Base-by-base conservation (phyloP, 495 filamentous ascomycete genomes). In the Penicillium turbatum region DNA sequence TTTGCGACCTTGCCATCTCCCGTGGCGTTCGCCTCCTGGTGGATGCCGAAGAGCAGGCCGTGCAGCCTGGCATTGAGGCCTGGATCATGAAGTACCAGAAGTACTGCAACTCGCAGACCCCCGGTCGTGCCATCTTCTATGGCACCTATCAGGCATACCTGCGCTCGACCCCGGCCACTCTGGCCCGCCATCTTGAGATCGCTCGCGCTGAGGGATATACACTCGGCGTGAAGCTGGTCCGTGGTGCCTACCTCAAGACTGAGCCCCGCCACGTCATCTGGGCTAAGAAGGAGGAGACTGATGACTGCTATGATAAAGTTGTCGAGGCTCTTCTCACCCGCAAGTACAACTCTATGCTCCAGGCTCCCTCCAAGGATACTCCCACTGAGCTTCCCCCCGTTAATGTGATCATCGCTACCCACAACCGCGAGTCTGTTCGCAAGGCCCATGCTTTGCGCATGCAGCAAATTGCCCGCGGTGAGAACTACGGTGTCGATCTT, bases 141-240 rank as follows among this genome's bases (percentile, higher is more conserved):
- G 79, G 75, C 45, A 91, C 87, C 6, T 90, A 89, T 67, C 92
- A 97, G 67, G 87, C 85, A 16, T 97, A 96, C 63, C 76, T 96
- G 12, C 86, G 87, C 63, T 79, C 82, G 1, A 85, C 85, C 0
- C 85, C 89, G 0, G 62, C 65, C 8, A 82, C 79, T 2, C 73
- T 97, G 0, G 79, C 81, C 11, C 63, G 64, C 5, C 89, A 96
- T 63, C 77, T 96, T 4, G 79, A 79, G 11, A 68, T 67, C 12
- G 88, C 92, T 1, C 64, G 77, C 21, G 65, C 76, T 47, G 85
- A 91, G 34, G 82, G 82, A 2, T 95, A 88, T 63, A 88, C 85
- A 0, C 75, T 96, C 0, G 92, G 93, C 19, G 82, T 93, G 26
- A 98, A 98, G 74, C 79, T 98, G 1, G 92, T 98, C 8, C 81